phyloP scores from a whole-genome alignment of 345 rosid species.

The Eucalyptus caleyi region DNA sequence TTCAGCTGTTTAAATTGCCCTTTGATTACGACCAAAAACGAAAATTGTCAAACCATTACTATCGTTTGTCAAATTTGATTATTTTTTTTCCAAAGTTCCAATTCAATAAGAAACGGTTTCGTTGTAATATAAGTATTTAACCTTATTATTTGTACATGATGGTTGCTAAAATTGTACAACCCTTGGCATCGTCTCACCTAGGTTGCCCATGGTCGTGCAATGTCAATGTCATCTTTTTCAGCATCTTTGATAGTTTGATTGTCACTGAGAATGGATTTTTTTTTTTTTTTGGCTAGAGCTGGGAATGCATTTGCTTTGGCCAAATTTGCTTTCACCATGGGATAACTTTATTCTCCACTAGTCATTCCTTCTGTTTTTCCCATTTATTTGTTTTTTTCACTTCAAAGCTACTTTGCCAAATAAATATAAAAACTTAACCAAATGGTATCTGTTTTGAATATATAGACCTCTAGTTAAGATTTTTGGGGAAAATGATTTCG shows the following conservation, averaged over 20 bases:
- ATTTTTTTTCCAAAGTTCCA: not conserved
- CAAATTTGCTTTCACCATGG: not conserved
- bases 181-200: not conserved
- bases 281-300: too few relatives aligned
- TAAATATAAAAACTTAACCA: not conserved
- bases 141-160: too few relatives aligned
- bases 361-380: not conserved
- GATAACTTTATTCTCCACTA: not conserved
- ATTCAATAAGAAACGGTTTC: accelerated
- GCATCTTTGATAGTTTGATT: not conserved
- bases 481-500: not conserved
- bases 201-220: not conserved
- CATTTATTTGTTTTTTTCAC: not conserved
- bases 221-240: accelerated
- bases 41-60: not conserved
- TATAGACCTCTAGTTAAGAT: not conserved
- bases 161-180: not conserved
- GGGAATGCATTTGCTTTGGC: not conserved
- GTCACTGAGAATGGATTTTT: not conserved
- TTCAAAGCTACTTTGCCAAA: not conserved
- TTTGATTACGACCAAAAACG: not conserved
- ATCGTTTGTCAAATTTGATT: not conserved
- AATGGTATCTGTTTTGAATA: not conserved
- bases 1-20: not conserved
- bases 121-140: not conserved